Evolutionary conservation across 108 stramenopile genomes (phyloP).

Genomic region (Conticribra guillardii): DNA sequence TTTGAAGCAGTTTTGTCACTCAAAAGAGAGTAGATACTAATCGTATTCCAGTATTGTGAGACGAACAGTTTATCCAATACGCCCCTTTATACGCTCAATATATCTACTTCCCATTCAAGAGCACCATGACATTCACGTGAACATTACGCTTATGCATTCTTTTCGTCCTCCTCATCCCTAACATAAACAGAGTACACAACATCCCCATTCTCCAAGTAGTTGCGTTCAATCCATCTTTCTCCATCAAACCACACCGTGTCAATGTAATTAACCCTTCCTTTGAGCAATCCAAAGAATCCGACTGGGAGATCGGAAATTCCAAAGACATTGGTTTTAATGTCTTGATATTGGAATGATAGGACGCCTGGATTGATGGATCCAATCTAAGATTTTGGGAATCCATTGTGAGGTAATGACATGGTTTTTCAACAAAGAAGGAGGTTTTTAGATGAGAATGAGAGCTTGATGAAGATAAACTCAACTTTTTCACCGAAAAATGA

Average conservation of each 20-base stretch:
- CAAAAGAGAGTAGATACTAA: no score
- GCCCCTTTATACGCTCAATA: no score
- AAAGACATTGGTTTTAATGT: slow-evolving; percentile 71
- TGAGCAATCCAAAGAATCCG: slow-evolving; percentile 73
- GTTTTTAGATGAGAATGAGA: slow-evolving; percentile 3
- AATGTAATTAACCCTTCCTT: slow-evolving; percentile 64
- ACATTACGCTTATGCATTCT: no score
- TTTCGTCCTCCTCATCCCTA: slow-evolving; percentile 40
- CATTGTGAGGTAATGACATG: not conserved
- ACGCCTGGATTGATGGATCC: slow-evolving; percentile 60
- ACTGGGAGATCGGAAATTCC: slow-evolving; percentile 68
- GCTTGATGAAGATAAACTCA: not conserved
- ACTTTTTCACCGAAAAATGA: not conserved
- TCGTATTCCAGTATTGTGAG: no score
- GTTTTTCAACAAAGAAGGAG: not conserved
- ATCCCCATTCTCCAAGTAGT: slow-evolving; percentile 43
- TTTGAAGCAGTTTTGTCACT: no score
- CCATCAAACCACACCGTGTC: slow-evolving; percentile 75
- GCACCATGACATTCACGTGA: no score
- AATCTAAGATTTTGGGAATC: slow-evolving; percentile 19
- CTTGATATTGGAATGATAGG: slow-evolving; percentile 67
- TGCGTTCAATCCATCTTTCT: slow-evolving; percentile 73
- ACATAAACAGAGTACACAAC: slow-evolving; percentile 45
- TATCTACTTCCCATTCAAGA: no score
- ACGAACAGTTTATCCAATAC: no score